Evolutionary conservation across 2,329 filamentous ascomycete genomes (phyloP).

Genomic region (Aspergillus neoniger): DNA sequence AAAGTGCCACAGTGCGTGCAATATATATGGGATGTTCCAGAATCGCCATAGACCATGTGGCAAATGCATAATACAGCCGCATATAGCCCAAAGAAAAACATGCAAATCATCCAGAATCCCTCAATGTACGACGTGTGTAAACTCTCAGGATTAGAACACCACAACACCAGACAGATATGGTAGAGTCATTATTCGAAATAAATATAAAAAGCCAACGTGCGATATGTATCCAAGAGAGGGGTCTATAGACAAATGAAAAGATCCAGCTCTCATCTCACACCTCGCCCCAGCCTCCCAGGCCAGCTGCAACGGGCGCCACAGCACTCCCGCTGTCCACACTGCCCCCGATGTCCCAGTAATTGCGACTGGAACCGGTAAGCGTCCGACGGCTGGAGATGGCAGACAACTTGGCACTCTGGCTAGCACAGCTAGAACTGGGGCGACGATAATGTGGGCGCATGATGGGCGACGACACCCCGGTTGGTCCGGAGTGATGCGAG

Average conservation of each 20-base stretch:
- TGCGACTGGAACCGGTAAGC: slow-evolving; percentile 66
- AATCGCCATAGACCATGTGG: neutral
- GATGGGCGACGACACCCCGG: slow-evolving; percentile 35
- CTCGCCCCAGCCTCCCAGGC: slow-evolving; percentile 78
- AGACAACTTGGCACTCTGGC: slow-evolving; percentile 78
- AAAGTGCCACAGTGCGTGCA: neutral
- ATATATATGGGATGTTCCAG: neutral
- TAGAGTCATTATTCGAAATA: neutral
- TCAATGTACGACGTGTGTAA: neutral
- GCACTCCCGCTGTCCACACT: slow-evolving; percentile 75
- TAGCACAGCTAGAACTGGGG: slow-evolving; percentile 72
- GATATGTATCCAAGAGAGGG: slow-evolving; percentile 2
- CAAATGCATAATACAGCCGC: neutral
- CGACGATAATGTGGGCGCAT: slow-evolving; percentile 49
- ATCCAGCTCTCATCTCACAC: slow-evolving; percentile 11
- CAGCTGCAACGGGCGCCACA: slow-evolving; percentile 67
- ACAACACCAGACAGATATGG: slow-evolving; percentile 4
- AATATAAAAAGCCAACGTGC: slow-evolving; percentile 19
- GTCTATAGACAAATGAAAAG: neutral
- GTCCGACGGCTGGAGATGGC: slow-evolving; percentile 65
- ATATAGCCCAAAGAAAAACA: neutral
- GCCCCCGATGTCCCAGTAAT: slow-evolving; percentile 91
- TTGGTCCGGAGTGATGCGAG: slow-evolving; percentile 29
- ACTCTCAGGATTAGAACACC: neutral
- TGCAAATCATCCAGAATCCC: neutral